These are phyloP conservation scores for Meira nashicola DNA, from an alignment of 1,284 basidiomycete species.

Conservation along the genomic window DNA sequence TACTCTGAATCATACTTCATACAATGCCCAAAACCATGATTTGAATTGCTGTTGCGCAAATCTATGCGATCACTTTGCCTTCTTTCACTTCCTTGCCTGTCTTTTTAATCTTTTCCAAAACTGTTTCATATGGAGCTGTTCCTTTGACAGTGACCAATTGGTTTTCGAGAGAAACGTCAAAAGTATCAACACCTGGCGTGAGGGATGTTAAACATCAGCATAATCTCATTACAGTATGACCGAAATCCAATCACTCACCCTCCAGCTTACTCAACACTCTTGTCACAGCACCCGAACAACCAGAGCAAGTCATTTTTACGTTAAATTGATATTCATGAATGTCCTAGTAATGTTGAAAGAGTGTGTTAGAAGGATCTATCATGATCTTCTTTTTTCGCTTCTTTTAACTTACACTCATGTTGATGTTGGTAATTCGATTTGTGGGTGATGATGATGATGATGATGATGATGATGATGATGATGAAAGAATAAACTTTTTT, in stretches of 20 bases:
- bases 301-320: conserved; percentile 74
- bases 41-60: too few relatives aligned
- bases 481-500: too few relatives aligned
- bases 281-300: conserved; percentile 73
- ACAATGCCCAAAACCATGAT: too few relatives aligned
- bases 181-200: conserved; percentile 31
- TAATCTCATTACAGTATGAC: too few relatives aligned
- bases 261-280: conserved; percentile 68
- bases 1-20: too few relatives aligned
- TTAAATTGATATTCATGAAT: conserved; percentile 60
- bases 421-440: too few relatives aligned
- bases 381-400: too few relatives aligned
- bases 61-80: conserved; percentile 24
- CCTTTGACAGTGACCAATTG: conserved; percentile 70
- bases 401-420: too few relatives aligned
- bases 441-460: too few relatives aligned
- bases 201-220: neutral
- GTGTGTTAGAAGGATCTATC: too few relatives aligned
- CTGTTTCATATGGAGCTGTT: conserved; percentile 63
- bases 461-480: too few relatives aligned
- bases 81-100: conserved; percentile 70
- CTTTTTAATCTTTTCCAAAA: conserved; percentile 73
- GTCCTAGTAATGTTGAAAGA: too few relatives aligned
- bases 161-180: conserved; percentile 62
- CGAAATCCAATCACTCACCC: conserved; percentile 56